phyloP scores from a whole-genome alignment of 78 protist species.

The Creolimax fragrantissima region DNA sequence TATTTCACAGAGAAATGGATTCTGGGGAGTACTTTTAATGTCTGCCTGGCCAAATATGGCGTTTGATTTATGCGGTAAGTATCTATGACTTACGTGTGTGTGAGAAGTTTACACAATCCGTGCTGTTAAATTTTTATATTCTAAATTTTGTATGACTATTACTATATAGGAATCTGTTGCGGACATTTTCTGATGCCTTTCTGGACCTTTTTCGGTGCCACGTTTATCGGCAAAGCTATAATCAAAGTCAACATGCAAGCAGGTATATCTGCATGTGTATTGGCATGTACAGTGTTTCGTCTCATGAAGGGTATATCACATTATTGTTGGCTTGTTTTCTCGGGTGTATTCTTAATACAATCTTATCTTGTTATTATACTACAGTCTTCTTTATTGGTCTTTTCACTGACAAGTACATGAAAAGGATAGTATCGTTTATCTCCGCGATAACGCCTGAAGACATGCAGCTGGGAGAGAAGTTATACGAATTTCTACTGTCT shows the following conservation, averaged over 20 bases:
- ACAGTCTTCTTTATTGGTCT: neutral
- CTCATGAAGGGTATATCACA: neutral
- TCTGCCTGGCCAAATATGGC: conserved; percentile 23
- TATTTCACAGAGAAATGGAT: conserved; percentile 2
- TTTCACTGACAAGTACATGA: neutral
- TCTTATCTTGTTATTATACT: neutral
- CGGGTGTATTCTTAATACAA: neutral
- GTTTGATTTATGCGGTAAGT: neutral
- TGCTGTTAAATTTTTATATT: no score
- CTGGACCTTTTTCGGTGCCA: conserved; percentile 48
- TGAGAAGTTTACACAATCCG: no score
- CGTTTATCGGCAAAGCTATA: conserved; percentile 45
- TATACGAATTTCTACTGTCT: neutral
- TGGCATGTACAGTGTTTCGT: neutral
- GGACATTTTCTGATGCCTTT: conserved; percentile 49
- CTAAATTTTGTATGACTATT: neutral
- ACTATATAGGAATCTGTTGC: conserved; percentile 25
- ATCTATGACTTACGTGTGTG: no score
- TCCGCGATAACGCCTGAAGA: neutral
- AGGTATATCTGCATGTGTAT: neutral
- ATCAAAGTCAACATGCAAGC: conserved; percentile 41
- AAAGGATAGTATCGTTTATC: neutral
- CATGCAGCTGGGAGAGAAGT: neutral
- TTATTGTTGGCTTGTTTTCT: neutral
- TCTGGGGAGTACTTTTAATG: conserved; percentile 12